These are phyloP conservation scores for Mortierella sp. DNA, from an alignment of 371 early-diverging fungal species.

Conservation along the genomic window DNA sequence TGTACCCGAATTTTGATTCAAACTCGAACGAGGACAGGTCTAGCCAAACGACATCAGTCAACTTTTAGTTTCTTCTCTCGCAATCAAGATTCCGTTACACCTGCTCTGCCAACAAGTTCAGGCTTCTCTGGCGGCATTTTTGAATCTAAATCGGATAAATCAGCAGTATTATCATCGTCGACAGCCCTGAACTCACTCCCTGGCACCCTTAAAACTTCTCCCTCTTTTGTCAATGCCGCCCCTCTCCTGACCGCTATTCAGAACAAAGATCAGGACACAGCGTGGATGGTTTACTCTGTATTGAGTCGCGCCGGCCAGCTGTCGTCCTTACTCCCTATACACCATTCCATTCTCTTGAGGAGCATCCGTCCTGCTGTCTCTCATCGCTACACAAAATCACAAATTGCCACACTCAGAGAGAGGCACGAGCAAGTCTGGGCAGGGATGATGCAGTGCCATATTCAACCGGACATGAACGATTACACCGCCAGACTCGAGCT, in stretches of 20 bases:
- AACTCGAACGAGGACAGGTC: slow-evolving; percentile 15
- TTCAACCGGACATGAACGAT: slow-evolving; percentile 47
- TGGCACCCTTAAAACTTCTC: slow-evolving; percentile 27
- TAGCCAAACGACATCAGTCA: slow-evolving; percentile 37
- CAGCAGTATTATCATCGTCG: neutral
- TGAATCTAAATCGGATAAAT: neutral
- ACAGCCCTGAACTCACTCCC: neutral
- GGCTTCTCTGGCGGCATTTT: neutral
- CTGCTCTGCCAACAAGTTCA: neutral
- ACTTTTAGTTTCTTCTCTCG: slow-evolving; percentile 51
- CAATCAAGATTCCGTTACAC: slow-evolving; percentile 9
- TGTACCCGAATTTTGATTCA: slow-evolving; percentile 28
- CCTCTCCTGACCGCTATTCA: slow-evolving; percentile 42
- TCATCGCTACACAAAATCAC: slow-evolving; percentile 18
- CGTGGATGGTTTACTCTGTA: slow-evolving; percentile 51
- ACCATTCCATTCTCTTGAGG: slow-evolving; percentile 36
- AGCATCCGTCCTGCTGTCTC: slow-evolving; percentile 28
- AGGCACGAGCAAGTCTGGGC: slow-evolving; percentile 45
- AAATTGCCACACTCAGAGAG: slow-evolving; percentile 17
- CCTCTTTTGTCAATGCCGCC: slow-evolving; percentile 36
- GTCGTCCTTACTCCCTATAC: slow-evolving; percentile 32
- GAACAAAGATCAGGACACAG: slow-evolving; percentile 50
- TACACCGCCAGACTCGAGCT: slow-evolving; percentile 45
- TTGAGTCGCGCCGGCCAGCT: slow-evolving; percentile 35
- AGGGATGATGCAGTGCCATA: slow-evolving; percentile 31